Evolutionary conservation across 495 filamentous ascomycete species (phyloP), one percentile per base, ranked within the genome.

Genomic region (Penicillium arizonense): DNA sequence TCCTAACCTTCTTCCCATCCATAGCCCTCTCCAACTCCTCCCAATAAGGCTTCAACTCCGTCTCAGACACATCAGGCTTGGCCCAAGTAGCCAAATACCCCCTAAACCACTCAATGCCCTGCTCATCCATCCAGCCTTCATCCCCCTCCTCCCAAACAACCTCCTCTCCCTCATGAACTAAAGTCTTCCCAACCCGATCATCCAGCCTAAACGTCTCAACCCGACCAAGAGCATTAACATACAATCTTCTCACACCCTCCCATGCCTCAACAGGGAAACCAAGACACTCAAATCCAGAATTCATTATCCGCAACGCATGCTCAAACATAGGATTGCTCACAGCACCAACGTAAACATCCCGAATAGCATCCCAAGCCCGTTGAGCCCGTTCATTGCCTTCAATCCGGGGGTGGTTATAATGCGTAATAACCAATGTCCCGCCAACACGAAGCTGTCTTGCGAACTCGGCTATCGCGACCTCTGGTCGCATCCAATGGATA

Each of bases 1-100:
- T 50, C 12, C 37, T 50, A 14, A 38, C 47, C 11, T 50, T 50
- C 47, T 50, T 50, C 26, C 47, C 47, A 14, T 33, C 47, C 13
- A 50, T 30, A n/a, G 47, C 47, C 18, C 26, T 24, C 26, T 50
- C 47, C 26, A 50, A 30, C 36, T 50, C 47, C 12, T 50, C 36
- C 47, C 47, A 50, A 13, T 40, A 28, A 6, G 37, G 37, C n/a
- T 33, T 33, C 7, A 50, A 30, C 2, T 41, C 36, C 7, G 18
- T 16, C 9, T 50, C 47, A 21, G 24, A 9, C 4, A 50, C 47
- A 50, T 40, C 28, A 3, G 47, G 47, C 7, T 28, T 50, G 11
- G 47, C 32, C 47, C 47, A 50, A 28, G 47, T 50, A 16, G 36
- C 28, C 5, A 28, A 7, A 50, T 50, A 50, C 5, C 47, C 47